Conservation (phyloP, 108 stramenopile species). For the Pseudonitzschia delicatissima region DNA sequence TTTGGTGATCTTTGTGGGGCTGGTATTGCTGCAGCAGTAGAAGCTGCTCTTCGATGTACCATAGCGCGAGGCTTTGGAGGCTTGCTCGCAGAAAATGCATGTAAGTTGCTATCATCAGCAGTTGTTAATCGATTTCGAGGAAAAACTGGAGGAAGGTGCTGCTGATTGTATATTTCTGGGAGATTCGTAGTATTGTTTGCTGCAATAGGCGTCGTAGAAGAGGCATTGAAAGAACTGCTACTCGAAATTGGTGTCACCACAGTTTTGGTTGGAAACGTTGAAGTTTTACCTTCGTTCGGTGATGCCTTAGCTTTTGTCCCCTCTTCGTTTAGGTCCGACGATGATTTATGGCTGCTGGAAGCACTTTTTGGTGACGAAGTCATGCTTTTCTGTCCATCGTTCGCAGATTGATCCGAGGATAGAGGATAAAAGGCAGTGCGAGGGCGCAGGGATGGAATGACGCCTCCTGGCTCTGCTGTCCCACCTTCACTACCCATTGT, state of each 20-base stretch:
- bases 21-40: conserved; percentile 6
- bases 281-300: not conserved
- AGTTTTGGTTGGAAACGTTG: not conserved
- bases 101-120: not conserved
- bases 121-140: conserved; percentile 6
- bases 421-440: not conserved
- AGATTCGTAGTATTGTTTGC: conserved; percentile 5
- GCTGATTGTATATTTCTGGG: not conserved
- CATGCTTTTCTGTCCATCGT: conserved; percentile 4
- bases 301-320: not conserved
- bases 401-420: not conserved
- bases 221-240: not conserved
- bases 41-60: conserved; percentile 13
- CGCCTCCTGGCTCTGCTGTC: not conserved
- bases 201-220: not conserved
- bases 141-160: conserved; percentile 10
- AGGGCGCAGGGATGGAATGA: not conserved
- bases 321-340: not conserved
- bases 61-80: conserved; percentile 13
- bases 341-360: not conserved
- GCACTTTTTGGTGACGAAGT: not conserved
- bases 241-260: not conserved
- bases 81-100: conserved; percentile 4
- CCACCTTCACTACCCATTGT: not conserved
- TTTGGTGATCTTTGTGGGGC: conserved; percentile 14